Conservation (phyloP, 2,329 filamentous ascomycete genomes). For the Colletotrichum scovillei region DNA sequence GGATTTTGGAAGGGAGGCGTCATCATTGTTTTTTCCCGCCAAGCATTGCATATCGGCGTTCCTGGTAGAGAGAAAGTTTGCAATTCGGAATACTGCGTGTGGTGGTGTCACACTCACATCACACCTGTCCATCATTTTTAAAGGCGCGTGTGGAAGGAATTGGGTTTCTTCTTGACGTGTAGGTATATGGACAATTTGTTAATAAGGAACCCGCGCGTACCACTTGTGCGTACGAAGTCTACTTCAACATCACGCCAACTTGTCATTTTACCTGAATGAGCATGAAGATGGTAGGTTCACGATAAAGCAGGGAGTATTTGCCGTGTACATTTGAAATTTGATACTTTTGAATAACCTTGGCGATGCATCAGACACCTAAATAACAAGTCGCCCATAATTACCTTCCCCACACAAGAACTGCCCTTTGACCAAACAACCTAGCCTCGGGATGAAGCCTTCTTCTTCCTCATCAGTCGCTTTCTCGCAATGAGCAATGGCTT, state of each 20-base stretch:
- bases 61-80: conserved; percentile 22
- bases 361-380: background rate
- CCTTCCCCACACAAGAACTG: background rate
- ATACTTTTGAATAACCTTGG: conserved; percentile 6
- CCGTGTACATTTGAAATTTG: background rate
- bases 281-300: background rate
- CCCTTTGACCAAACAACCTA: conserved; percentile 31
- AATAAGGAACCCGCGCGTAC: background rate
- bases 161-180: background rate
- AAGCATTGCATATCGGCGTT: conserved; percentile 37
- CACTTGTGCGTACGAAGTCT: conserved; percentile 1
- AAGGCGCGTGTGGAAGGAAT: conserved; percentile 1
- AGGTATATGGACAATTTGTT: conserved; percentile 5
- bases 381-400: background rate
- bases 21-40: background rate
- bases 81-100: background rate
- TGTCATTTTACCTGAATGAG: too few species aligned
- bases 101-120: conserved; percentile 5
- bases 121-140: conserved; percentile 17
- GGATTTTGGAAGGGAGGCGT: conserved; percentile 2
- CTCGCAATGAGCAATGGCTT: conserved; percentile 84
- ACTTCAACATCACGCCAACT: background rate
- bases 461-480: conserved; percentile 84
- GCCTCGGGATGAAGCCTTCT: conserved; percentile 60
- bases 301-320: background rate